Percentiles rank a stretch among this genome's conserved stretches.
Evolutionary conservation across 192 early-diverging fungal species (phyloP).

Genomic region (Thamnidium elegans): DNA sequence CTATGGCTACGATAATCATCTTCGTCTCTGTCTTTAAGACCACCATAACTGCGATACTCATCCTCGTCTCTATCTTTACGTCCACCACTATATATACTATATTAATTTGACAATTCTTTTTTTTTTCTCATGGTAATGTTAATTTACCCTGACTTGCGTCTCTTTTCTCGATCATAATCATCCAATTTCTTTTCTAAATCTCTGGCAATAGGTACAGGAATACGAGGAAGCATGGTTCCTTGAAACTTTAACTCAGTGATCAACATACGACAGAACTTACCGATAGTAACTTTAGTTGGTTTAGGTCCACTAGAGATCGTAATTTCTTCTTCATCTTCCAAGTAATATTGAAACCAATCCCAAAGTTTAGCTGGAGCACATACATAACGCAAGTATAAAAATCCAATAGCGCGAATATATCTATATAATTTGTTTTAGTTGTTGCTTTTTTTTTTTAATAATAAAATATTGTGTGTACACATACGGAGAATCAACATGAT

Average conservation of each 20-base stretch:
- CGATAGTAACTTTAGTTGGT: slow-evolving; percentile 66
- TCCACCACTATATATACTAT: background rate
- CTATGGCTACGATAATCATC: background rate
- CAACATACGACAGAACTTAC: slow-evolving; percentile 60
- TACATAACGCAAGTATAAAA: slow-evolving; percentile 80
- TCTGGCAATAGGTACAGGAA: slow-evolving; percentile 77
- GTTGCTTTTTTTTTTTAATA: background rate
- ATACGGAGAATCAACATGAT: slow-evolving; percentile 75
- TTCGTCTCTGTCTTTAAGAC: background rate
- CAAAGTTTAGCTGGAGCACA: slow-evolving; percentile 72
- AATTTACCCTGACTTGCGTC: slow-evolving; percentile 4
- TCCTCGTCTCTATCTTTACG: background rate
- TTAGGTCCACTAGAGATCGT: slow-evolving; percentile 53
- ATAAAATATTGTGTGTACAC: slow-evolving; percentile 5
- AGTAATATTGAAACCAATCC: slow-evolving; percentile 75
- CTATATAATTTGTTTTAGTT: slow-evolving; percentile 31
- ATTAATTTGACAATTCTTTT: too few relatives aligned
- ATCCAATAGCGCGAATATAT: slow-evolving; percentile 73
- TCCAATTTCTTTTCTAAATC: slow-evolving; percentile 67
- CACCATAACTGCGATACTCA: background rate
- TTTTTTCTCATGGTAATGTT: too few relatives aligned
- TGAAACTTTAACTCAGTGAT: slow-evolving; percentile 74
- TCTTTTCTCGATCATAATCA: slow-evolving; percentile 39
- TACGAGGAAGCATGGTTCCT: slow-evolving; percentile 79
- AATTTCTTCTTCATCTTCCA: slow-evolving; percentile 80